Evolutionary conservation across 2,329 filamentous ascomycete genomes (phyloP).

Genomic region (Sphaerostilbella broomeana): DNA sequence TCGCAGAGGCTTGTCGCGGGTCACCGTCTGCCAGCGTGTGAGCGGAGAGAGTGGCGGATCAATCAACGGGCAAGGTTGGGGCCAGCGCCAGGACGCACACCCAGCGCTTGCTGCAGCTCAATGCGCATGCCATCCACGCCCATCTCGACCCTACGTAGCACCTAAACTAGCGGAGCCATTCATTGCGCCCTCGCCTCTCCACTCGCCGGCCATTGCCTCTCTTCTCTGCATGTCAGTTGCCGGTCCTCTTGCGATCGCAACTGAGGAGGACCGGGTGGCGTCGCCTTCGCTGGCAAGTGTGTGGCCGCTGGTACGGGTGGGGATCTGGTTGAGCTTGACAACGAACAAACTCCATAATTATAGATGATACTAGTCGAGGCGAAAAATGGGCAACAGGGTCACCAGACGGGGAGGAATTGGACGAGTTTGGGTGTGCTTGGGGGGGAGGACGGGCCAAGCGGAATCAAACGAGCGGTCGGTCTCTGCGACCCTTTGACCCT

Average conservation of each 20-base stretch:
- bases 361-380: conserved; percentile 13
- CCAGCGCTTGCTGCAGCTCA: conserved; percentile 11
- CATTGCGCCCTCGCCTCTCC: conserved; percentile 1
- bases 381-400: conserved; percentile 14
- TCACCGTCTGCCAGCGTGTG: conserved; percentile 12
- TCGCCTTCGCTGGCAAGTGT: conserved; percentile 11
- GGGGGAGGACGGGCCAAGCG: conserved; percentile 13
- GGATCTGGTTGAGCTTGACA: conserved; percentile 13
- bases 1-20: conserved; percentile 14
- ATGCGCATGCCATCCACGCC: conserved; percentile 13
- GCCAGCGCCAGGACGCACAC: conserved; percentile 10
- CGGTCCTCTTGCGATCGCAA: conserved; percentile 15
- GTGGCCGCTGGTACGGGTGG: conserved; percentile 7
- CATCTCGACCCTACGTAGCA: conserved; percentile 8
- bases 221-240: conserved; percentile 16
- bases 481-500: no score
- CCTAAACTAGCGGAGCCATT: conserved; percentile 4
- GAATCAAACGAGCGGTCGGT: conserved; percentile 14
- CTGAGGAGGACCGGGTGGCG: conserved; percentile 13
- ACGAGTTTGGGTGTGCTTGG: no score
- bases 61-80: conserved; percentile 9
- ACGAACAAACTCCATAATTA: conserved; percentile 13
- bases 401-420: conserved; percentile 13
- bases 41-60: conserved; percentile 14
- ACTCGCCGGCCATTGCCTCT: conserved; percentile 2